These are phyloP conservation scores for Myxozyma geophila DNA, from an alignment of 805 yeast species.

Conservation along the genomic window DNA sequence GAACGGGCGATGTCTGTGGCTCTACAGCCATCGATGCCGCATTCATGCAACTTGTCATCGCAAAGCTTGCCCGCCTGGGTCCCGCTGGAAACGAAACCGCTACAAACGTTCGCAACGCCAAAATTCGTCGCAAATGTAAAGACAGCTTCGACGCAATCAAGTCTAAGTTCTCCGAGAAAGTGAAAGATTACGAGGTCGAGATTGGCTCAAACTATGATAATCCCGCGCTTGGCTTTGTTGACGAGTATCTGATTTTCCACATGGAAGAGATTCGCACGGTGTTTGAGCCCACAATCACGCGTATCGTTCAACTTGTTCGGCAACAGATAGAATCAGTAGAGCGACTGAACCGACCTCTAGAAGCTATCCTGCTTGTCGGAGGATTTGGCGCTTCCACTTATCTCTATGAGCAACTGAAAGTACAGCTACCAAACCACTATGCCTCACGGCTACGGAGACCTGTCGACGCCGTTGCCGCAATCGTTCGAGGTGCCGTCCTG, in stretches of 20 bases:
- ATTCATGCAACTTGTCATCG: conserved; percentile 1
- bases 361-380: conserved; percentile 31
- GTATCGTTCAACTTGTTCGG: conserved; percentile 23
- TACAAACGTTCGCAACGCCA: conserved; percentile 6
- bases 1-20: conserved; percentile 34
- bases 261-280: conserved; percentile 27
- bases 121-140: conserved; percentile 16
- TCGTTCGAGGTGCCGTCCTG: conserved; percentile 34
- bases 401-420: conserved; percentile 20
- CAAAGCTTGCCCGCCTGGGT: neutral
- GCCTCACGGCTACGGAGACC: conserved; percentile 24
- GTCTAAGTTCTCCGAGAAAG: conserved; percentile 10
- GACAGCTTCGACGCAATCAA: conserved; percentile 22
- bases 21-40: conserved; percentile 19
- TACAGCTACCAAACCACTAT: conserved; percentile 21
- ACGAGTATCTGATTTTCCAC: conserved; percentile 19
- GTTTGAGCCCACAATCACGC: conserved; percentile 14
- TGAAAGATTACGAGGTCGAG: conserved; percentile 14
- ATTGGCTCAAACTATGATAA: conserved; percentile 16
- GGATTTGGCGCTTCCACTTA: conserved; percentile 34
- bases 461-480: conserved; percentile 26
- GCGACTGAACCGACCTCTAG: conserved; percentile 2
- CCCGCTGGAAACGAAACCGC: neutral
- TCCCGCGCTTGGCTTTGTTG: conserved; percentile 16
- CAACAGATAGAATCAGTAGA: conserved; percentile 27